Evolutionary conservation across 768 basidiomycete genomes (phyloP).

Genomic region (Galerina marginata): DNA sequence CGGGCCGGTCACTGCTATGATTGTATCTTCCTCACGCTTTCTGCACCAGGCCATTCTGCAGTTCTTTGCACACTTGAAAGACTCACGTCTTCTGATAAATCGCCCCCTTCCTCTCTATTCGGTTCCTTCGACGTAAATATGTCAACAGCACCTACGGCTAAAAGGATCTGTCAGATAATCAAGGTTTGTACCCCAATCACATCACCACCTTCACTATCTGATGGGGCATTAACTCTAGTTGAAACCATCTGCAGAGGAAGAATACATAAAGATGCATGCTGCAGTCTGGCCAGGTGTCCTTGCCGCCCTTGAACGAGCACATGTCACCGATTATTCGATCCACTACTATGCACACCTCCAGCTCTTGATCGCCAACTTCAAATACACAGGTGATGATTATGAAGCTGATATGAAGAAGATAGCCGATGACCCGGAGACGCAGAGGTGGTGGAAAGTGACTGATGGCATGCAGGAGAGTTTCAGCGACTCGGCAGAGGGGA

Average conservation of each 20-base stretch:
- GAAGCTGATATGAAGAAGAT: constrained; percentile 69
- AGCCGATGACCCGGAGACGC: constrained; percentile 71
- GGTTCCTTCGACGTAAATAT: neutral
- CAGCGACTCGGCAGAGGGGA: constrained; percentile 70
- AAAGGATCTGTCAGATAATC: constrained; percentile 2
- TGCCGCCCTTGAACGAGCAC: constrained; percentile 60
- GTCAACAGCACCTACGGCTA: neutral
- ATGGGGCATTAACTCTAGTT: constrained; percentile 40
- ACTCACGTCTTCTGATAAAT: no score
- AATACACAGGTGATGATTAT: constrained; percentile 71
- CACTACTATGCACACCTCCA: constrained; percentile 65
- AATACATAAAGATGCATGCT: constrained; percentile 64
- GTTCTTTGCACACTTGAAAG: no score
- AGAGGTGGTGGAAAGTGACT: constrained; percentile 77
- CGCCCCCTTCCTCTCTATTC: no score
- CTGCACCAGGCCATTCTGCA: neutral
- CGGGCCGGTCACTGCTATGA: neutral
- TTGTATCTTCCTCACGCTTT: neutral
- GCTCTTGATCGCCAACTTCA: constrained; percentile 81
- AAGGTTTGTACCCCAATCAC: neutral
- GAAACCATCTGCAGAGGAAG: constrained; percentile 53
- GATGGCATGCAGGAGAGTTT: constrained; percentile 83
- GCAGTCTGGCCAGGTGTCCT: constrained; percentile 76
- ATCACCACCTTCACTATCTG: neutral
- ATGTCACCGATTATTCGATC: constrained; percentile 81